These are phyloP conservation scores for Collybia sordida DNA, from an alignment of 768 basidiomycete genomes.

Conservation along the genomic window DNA sequence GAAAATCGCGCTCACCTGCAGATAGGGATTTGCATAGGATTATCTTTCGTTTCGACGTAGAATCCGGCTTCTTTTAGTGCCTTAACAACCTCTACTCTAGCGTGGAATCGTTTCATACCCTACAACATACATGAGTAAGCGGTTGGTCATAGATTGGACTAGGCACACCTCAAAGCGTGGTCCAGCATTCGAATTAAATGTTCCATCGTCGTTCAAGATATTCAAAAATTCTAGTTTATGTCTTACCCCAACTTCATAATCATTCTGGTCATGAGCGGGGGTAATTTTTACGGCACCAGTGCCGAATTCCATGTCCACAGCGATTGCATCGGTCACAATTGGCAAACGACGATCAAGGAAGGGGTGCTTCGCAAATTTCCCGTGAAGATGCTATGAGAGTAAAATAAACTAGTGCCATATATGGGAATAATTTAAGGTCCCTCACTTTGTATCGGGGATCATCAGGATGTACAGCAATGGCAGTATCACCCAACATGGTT, in stretches of 20 bases:
- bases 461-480: slow-evolving; percentile 93
- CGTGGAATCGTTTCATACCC: slow-evolving; percentile 99
- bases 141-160: not conserved
- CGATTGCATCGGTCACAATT: slow-evolving; percentile 81
- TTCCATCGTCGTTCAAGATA: slow-evolving; percentile 95
- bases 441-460: slow-evolving; percentile 82
- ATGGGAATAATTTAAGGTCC: not conserved
- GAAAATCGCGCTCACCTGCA: slow-evolving; percentile 63
- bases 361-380: slow-evolving; percentile 88
- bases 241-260: slow-evolving; percentile 90
- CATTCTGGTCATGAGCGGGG: slow-evolving; percentile 95
- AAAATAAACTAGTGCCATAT: not conserved
- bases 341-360: slow-evolving; percentile 86
- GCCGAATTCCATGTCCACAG: slow-evolving; percentile 95
- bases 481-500: slow-evolving; percentile 98
- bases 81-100: slow-evolving; percentile 79
- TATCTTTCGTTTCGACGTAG: slow-evolving; percentile 90
- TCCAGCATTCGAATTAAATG: slow-evolving; percentile 89
- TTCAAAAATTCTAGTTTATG: slow-evolving; percentile 92
- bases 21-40: slow-evolving; percentile 95
- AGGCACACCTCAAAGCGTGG: slow-evolving; percentile 56
- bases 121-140: slow-evolving; percentile 20
- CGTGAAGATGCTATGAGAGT: slow-evolving; percentile 76
- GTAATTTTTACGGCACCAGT: slow-evolving; percentile 99
- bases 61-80: slow-evolving; percentile 81